Evolutionary conservation across 768 basidiomycete species (phyloP).

Genomic region (Suillus paluster): DNA sequence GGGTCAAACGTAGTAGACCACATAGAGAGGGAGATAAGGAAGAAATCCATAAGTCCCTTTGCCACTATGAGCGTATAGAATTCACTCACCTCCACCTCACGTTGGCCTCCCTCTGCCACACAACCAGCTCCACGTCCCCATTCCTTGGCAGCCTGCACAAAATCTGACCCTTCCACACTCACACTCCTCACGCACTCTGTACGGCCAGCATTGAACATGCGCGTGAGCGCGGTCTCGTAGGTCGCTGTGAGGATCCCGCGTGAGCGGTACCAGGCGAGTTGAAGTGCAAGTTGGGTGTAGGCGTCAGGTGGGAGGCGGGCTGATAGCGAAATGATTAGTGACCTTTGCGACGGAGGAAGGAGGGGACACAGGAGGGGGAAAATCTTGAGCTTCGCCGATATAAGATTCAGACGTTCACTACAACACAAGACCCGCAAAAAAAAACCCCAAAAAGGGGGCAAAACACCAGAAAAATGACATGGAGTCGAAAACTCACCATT

Average conservation of each 20-base stretch:
- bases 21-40: constrained; percentile 38
- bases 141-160: constrained; percentile 23
- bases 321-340: constrained; percentile 23
- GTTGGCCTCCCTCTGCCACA: background rate
- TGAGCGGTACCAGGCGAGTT: constrained; percentile 87
- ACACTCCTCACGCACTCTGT: constrained; percentile 82
- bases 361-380: background rate
- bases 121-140: background rate
- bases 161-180: constrained; percentile 60
- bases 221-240: constrained; percentile 91
- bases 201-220: constrained; percentile 83
- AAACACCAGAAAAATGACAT: background rate
- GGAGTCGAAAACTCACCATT: constrained; percentile 51
- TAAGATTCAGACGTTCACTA: background rate
- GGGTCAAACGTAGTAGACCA: constrained; percentile 10
- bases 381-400: background rate
- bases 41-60: background rate
- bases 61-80: background rate
- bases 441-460: background rate
- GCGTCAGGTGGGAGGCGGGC: constrained; percentile 73
- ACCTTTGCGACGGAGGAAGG: background rate
- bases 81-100: background rate
- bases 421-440: background rate
- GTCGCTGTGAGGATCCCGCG: constrained; percentile 82
- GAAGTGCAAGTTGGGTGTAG: constrained; percentile 89